Conservation (phyloP, 257 asterid genomes). For the Oldenlandia corymbosa region DNA sequence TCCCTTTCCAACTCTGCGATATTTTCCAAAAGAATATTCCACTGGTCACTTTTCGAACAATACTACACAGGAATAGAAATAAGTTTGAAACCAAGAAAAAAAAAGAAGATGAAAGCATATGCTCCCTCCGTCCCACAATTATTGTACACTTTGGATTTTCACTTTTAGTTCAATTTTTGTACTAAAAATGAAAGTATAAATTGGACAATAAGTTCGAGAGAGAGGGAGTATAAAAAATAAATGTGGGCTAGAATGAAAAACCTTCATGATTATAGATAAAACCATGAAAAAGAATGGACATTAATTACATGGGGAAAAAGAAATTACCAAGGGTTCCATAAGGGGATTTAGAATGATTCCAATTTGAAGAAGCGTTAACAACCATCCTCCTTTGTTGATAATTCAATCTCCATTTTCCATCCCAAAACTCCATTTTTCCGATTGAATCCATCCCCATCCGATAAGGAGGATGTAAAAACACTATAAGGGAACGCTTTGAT, state of each 20-base stretch:
- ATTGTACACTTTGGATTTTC: too few relatives aligned
- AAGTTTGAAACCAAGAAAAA: background rate
- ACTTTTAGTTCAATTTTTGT: too few relatives aligned
- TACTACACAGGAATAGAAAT: background rate
- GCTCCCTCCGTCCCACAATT: too few relatives aligned
- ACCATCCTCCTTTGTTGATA: slow-evolving; percentile 75
- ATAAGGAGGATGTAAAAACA: slow-evolving; percentile 15
- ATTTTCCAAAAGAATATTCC: too few relatives aligned
- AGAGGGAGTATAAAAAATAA: too few relatives aligned
- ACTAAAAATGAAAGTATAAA: too few relatives aligned
- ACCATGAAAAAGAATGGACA: too few relatives aligned
- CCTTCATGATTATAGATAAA: too few relatives aligned
- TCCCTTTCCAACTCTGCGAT: slow-evolving; percentile 73
- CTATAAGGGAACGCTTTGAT: slow-evolving; percentile 25
- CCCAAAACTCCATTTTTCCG: slow-evolving; percentile 17
- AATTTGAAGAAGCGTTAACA: slow-evolving; percentile 67
- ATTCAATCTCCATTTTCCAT: slow-evolving; percentile 33
- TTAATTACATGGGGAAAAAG: too few relatives aligned
- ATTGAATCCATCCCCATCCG: slow-evolving; percentile 27
- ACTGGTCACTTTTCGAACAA: background rate
- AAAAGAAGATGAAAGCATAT: background rate
- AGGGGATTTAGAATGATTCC: slow-evolving; percentile 79
- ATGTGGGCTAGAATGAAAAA: too few relatives aligned
- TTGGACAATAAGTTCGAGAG: too few relatives aligned
- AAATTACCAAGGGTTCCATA: slow-evolving; percentile 69